phyloP scores from a whole-genome alignment of 2,329 filamentous ascomycete genomes.

The Dactylonectria macrodidyma region DNA sequence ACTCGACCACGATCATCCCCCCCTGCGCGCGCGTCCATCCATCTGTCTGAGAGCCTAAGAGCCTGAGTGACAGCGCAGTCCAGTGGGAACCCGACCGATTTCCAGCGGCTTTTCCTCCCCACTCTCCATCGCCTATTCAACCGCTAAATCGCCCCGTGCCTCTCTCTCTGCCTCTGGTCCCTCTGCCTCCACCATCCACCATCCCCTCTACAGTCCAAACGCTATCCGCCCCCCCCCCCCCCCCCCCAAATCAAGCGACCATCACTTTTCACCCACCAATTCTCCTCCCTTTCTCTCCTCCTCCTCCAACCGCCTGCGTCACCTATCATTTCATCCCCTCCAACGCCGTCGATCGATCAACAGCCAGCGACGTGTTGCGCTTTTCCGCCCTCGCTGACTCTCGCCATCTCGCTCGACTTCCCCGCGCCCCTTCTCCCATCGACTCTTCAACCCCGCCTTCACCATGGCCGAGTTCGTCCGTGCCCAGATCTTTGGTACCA shows the following conservation, averaged over 20 bases:
- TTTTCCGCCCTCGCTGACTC: conserved; percentile 2
- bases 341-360: conserved; percentile 9
- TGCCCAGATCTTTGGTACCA: conserved; percentile 99
- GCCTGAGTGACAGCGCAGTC: conserved; percentile 6
- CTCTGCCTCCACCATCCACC: conserved; percentile 9
- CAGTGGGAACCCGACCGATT: not conserved
- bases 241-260: conserved; percentile 17
- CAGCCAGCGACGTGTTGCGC: conserved; percentile 12
- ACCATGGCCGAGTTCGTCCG: conserved; percentile 99
- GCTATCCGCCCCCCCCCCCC: conserved; percentile 27
- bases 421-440: conserved; percentile 24
- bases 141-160: conserved; percentile 9
- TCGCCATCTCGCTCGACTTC: conserved; percentile 2
- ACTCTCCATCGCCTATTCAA: conserved; percentile 3
- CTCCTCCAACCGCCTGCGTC: conserved; percentile 4
- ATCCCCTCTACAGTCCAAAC: conserved; percentile 17
- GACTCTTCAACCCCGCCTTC: conserved; percentile 49
- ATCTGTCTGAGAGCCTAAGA: too few species aligned
- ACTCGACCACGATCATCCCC: conserved; percentile 8
- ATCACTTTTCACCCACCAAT: conserved; percentile 29
- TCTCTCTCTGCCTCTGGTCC: too few species aligned
- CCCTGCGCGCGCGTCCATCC: not conserved
- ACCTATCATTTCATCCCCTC: conserved; percentile 8
- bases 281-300: conserved; percentile 7
- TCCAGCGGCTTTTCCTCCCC: conserved; percentile 2